These are phyloP conservation scores for Austroboletus olivaceoglutinosus DNA, from an alignment of 1,284 basidiomycete genomes.

Conservation along the genomic window DNA sequence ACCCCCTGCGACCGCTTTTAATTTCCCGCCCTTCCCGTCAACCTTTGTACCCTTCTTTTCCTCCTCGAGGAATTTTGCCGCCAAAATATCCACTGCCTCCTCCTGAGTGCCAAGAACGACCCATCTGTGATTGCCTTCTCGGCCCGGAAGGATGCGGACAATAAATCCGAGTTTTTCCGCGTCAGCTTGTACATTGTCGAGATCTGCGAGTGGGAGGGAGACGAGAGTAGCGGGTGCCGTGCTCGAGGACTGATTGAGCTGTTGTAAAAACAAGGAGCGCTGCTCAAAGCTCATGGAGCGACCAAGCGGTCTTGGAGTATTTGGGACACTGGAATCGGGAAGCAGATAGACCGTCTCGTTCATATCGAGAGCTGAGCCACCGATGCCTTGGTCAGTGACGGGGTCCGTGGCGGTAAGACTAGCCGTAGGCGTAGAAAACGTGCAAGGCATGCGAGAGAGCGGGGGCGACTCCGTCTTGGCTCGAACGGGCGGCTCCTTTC, in stretches of 20 bases:
- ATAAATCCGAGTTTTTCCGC: conserved; percentile 46
- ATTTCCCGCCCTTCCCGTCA: conserved; percentile 21
- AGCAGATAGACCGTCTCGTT: conserved; percentile 29
- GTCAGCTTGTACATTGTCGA: conserved; percentile 37
- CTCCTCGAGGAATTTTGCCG: conserved; percentile 36
- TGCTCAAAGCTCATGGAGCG: conserved; percentile 54
- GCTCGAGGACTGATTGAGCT: conserved; percentile 40
- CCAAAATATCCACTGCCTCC: conserved; percentile 36
- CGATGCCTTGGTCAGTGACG: conserved; percentile 17
- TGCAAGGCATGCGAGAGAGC: conserved; percentile 50
- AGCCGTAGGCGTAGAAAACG: conserved; percentile 46
- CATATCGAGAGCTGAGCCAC: conserved; percentile 22
- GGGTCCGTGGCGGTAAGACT: conserved; percentile 37
- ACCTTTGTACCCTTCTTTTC: conserved; percentile 19
- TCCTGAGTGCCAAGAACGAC: conserved; percentile 52
- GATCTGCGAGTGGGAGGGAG: conserved; percentile 43
- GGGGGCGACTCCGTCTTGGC: conserved; percentile 2
- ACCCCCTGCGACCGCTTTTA: conserved; percentile 35
- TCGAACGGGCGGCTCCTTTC: conserved; percentile 2
- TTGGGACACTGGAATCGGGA: conserved; percentile 13
- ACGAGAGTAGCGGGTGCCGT: conserved; percentile 45
- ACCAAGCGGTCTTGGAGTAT: conserved; percentile 27
- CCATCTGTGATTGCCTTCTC: conserved; percentile 37
- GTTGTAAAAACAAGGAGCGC: conserved; percentile 47
- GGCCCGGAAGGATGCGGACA: conserved; percentile 35